phyloP scores from a whole-genome alignment of 73 alveolate genomes.

The Paramecium octaurelia region DNA sequence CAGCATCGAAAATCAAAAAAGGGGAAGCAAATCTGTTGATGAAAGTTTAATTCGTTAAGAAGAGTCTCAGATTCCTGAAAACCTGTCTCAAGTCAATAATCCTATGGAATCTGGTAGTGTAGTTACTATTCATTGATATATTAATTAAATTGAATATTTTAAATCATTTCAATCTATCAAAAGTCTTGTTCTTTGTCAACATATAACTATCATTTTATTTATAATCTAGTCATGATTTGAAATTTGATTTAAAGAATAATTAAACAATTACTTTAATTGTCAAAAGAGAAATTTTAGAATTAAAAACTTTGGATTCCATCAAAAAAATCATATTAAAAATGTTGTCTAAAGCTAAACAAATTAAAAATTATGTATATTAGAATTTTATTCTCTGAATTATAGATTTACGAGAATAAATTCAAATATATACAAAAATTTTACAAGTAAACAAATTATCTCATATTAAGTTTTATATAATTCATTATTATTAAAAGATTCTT shows the following conservation, averaged over 20 bases:
- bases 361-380: not conserved
- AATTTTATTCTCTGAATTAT: not conserved
- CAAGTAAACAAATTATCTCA: not conserved
- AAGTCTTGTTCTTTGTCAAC: no score
- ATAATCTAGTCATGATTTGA: no score
- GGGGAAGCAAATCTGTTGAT: constrained; percentile 2
- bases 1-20: not conserved
- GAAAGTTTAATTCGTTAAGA: constrained; percentile 1
- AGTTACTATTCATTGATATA: not conserved
- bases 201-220: no score
- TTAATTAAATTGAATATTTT: not conserved
- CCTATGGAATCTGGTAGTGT: constrained; percentile 34
- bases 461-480: not conserved
- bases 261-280: not conserved
- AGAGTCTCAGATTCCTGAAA: constrained; percentile 29
- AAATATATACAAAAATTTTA: not conserved
- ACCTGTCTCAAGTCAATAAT: not conserved
- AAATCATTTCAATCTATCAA: not conserved
- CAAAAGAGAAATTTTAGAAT: not conserved
- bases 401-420: not conserved
- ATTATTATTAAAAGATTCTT: not conserved
- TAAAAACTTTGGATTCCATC: not conserved
- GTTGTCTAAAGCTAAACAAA: no score
- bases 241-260: not conserved
- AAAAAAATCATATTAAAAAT: no score